Evolutionary conservation across 192 early-diverging fungal genomes (phyloP), one percentile per base, ranked within the genome.

Genomic region (Coemansia sp.): DNA sequence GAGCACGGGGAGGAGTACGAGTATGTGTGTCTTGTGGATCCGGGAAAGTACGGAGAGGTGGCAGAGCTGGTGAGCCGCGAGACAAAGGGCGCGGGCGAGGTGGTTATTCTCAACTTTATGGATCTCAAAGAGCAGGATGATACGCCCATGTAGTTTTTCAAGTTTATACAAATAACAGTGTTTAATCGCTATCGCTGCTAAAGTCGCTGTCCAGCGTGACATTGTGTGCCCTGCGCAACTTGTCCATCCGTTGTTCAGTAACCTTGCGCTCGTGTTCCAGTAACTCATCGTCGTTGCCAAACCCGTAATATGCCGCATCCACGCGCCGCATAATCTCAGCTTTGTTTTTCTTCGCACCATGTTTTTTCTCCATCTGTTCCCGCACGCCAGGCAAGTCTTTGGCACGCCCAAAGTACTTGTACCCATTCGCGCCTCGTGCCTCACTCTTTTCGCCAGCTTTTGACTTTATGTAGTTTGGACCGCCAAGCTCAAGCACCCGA

Each of bases 371-470:
- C 70, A 98, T 90, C 50, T 97, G 71, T 70, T 99, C 94, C 65
- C 87, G 87, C 46, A 99, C 94, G 25, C 92, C 95, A 0, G 93
- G 93, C 52, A 99, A 81, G 53, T 97, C 91, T 62, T 89, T 92
- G 51, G 97, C 95, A 25, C 94, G 89, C 8, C 97, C 95, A 87
- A 98, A 99, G 70, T 97, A 98, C 88, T 90, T 93, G 85, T 97
- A 99, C 66, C 95, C 95, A 46, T 90, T 76, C 42, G 84, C 88
- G 0, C 94, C 95, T 0, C 93, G 92, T 2, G 93, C 92, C 60
- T 93, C 93, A 47, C 82, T 85, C 64, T 87, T 88, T 23, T 88
- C 86, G 14, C 86, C 90, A 21, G 84, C 83, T 75, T 84, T 86
- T 31, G 31, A 6, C 77, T 84, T 86, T 86, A 92, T 85, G 71